These are phyloP conservation scores for Coemansia umbellata DNA, from an alignment of 192 early-diverging fungal species.

Conservation along the genomic window DNA sequence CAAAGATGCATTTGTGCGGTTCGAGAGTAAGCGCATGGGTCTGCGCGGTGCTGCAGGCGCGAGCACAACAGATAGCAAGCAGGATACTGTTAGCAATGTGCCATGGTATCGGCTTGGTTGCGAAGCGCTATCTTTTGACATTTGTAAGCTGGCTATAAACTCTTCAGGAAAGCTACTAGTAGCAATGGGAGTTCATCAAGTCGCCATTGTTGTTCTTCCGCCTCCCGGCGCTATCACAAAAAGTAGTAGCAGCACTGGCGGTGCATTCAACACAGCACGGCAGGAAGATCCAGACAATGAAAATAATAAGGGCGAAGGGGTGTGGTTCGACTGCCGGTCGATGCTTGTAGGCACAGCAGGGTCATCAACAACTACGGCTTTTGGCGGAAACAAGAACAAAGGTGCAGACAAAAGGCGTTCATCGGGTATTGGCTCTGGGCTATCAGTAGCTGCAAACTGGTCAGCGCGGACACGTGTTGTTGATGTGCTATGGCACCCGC, in stretches of 20 bases:
- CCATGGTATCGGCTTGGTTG: slow-evolving; percentile 40
- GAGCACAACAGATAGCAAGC: slow-evolving; percentile 4
- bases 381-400: not conserved
- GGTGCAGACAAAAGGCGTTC: slow-evolving; percentile 7
- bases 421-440: slow-evolving; percentile 10
- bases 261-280: slow-evolving; percentile 36
- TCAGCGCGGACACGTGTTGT: slow-evolving; percentile 49
- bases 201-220: slow-evolving; percentile 59
- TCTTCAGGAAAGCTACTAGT: slow-evolving; percentile 59
- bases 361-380: not conserved
- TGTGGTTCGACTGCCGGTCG: slow-evolving; percentile 37
- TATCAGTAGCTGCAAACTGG: slow-evolving; percentile 22
- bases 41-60: not conserved
- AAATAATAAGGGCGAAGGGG: not conserved
- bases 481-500: slow-evolving; percentile 78
- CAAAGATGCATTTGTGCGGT: slow-evolving; percentile 58
- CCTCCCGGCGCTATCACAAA: slow-evolving; percentile 30
- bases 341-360: slow-evolving; percentile 20
- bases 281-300: slow-evolving; percentile 10
- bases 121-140: slow-evolving; percentile 55
- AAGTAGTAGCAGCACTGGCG: slow-evolving; percentile 16
- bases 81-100: slow-evolving; percentile 29
- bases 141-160: slow-evolving; percentile 54
- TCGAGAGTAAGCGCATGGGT: slow-evolving; percentile 29
- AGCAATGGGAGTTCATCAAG: slow-evolving; percentile 55